A percentile compares a stretch with the other conserved stretches of the same genome.
phyloP scores from a whole-genome alignment of 371 early-diverging fungal genomes.

The Syncephalastrum contaminatum region DNA sequence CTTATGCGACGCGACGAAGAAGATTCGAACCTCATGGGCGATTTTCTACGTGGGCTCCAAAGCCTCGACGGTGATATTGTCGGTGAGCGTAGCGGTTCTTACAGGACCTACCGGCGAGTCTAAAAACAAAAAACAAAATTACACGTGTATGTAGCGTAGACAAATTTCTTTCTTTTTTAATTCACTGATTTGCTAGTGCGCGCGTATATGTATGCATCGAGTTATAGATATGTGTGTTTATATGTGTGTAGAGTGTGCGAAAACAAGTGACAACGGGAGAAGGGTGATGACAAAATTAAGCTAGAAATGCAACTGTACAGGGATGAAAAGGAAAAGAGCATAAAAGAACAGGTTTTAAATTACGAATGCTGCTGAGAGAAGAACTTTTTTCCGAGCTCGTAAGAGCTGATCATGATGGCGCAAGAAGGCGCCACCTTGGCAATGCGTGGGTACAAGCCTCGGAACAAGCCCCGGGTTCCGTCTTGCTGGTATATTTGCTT shows the following conservation, averaged over 20 bases:
- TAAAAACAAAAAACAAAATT: neutral
- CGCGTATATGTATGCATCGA: too few relatives aligned
- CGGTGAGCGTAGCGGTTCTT: conserved; percentile 37
- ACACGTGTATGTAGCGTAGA: too few relatives aligned
- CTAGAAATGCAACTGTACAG: too few relatives aligned
- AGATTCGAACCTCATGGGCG: conserved; percentile 39
- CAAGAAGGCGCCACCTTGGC: conserved; percentile 94
- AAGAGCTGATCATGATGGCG: conserved; percentile 92
- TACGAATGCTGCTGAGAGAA: conserved; percentile 25
- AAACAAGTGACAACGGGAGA: too few relatives aligned
- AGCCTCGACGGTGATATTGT: conserved; percentile 44
- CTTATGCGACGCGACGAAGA: conserved; percentile 26
- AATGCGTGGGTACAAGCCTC: conserved; percentile 77
- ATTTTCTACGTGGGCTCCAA: conserved; percentile 41
- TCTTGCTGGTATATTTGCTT: conserved; percentile 63
- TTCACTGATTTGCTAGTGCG: too few relatives aligned
- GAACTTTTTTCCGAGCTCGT: conserved; percentile 70
- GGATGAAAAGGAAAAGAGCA: conserved; percentile 1
- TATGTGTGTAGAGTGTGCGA: too few relatives aligned
- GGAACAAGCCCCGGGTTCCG: conserved; percentile 75
- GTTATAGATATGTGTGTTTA: too few relatives aligned
- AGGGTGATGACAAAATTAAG: too few relatives aligned
- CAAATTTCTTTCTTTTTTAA: too few relatives aligned
- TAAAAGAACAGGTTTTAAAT: conserved; percentile 1
- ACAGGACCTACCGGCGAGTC: conserved; percentile 25